Evolutionary conservation across 805 yeast genomes (phyloP), one percentile per base, ranked within the genome.

Genomic region (Candida pseudofarinosa): DNA sequence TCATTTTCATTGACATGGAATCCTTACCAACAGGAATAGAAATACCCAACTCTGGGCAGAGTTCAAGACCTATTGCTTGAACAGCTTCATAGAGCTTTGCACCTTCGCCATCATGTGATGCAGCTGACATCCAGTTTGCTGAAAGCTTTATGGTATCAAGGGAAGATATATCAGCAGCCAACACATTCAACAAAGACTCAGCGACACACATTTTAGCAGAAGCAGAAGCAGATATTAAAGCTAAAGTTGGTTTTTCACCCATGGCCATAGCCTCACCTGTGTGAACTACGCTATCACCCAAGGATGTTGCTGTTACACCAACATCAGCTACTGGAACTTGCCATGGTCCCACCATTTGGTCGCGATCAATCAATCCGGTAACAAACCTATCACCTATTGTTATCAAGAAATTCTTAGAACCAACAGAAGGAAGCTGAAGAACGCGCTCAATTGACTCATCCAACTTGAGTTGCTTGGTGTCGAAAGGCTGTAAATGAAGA

Each of bases 111-210:
- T 80, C 80, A 56, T 90, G 95, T 30, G 91, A 76, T 19, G 99
- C 96, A 39, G 98, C 90, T 8, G 97, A 83, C 99, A 93, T 93
- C 99, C 99, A 93, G 73, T 93, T 93, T 37, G 99, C 99, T 40
- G 96, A 87, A 45, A 93, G 69, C 59, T 90, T 88, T 42, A 93
- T 81, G 51, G 81, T 76, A 48, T 81, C 82, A 47, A 91, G 71
- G 5, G 81, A 71, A 45, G 83, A 79, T 45, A 93, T 76, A 62
- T 93, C 95, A 32, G 98, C 95, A 31, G 99, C 97, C 54, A 81
- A 78, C 36, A 91, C 60, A 62, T 93, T 93, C 63, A 89, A 65
- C 58, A 93, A 75, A 3, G 97, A 83, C 73, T 93, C 99, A 23
- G 98, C 98, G 47, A 93, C 95, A 54, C 90, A 81, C 83, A 93